Base-by-base conservation (phyloP, 2,329 filamentous ascomycete genomes). In the Diaporthe helianthi region DNA sequence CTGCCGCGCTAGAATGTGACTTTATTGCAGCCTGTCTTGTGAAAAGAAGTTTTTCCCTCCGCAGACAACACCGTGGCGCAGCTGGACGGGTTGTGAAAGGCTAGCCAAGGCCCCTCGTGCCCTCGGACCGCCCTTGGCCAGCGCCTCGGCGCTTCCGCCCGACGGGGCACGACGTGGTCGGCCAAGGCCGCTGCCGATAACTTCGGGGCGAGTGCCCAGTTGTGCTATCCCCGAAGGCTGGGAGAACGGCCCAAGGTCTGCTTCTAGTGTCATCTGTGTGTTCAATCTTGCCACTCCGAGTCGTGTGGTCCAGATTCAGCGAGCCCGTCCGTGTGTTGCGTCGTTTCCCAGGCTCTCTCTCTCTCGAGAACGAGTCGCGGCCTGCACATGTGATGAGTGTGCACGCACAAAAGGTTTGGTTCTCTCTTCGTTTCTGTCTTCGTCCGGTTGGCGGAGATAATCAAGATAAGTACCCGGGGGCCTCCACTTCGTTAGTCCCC, bases 71-170 rank as follows among this genome's bases (percentile, higher is more conserved):
- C n/a, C 15, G 33, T 60, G 38, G 24, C 38, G 38, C 55, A 60
- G 55, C 38, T 15, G 17, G 24, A 3, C 17, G 29, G n/a, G 10
- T 19, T 31, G 24, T 29, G 24, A n/a, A 10, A 46, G 38, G 38
- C 38, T 44, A 22, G 38, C 55, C 36, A 58, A 44, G 38, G 10
- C 55, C 38, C 55, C 55, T 31, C 13, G 13, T 31, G 26, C 55
- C 31, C 55, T 46, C 55, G 38, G 55, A 60, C 55, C 55, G 55
- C 38, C 38, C 55, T 46, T 60, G 55, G 38, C 55, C 55, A 60
- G 55, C 26, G 55, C 33, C 55, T 60, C 38, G 55, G 38, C 38
- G 26, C 24, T 31, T 38, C 55, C 29, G 53, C 33, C 53, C 22
- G 15, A 26, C 54, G 54, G 54, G n/a, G 36, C 29, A 44, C 54